A percentile compares a stretch with the other conserved stretches of the same genome.
These are phyloP conservation scores for Ceratocystis smalleyi DNA, from an alignment of 2,329 filamentous ascomycete genomes.

Conservation along the genomic window DNA sequence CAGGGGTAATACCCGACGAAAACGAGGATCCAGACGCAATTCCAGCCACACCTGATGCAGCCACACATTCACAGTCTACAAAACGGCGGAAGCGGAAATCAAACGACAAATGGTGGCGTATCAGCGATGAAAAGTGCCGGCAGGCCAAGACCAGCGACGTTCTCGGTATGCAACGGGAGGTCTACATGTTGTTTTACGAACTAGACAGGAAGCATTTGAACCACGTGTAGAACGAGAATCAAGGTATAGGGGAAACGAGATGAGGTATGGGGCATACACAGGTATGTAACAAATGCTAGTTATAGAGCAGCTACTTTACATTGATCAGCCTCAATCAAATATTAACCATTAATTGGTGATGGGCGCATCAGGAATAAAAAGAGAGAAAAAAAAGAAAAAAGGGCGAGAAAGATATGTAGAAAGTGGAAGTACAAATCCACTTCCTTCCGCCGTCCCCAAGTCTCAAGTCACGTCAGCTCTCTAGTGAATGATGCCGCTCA, in stretches of 20 bases:
- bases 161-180: constrained; percentile 82
- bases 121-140: constrained; percentile 92
- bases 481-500: too few relatives aligned
- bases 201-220: constrained; percentile 38
- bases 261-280: background rate
- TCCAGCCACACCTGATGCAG: background rate
- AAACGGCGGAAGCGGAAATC: constrained; percentile 28
- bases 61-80: background rate
- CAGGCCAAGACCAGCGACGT: constrained; percentile 88
- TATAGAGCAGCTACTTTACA: background rate
- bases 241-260: background rate
- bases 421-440: background rate
- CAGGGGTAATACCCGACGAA: background rate
- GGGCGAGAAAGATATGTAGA: background rate
- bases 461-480: too few relatives aligned
- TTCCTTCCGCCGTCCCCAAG: too few relatives aligned
- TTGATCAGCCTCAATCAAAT: background rate
- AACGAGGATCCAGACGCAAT: background rate
- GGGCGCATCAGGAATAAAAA: background rate
- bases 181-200: constrained; percentile 94
- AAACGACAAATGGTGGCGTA: constrained; percentile 83
- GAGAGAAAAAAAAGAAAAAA: background rate
- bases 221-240: constrained; percentile 19
- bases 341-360: background rate
- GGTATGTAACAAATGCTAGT: background rate